These are phyloP conservation scores for Eucalyptus globulus DNA, from an alignment of 345 rosid genomes.

Conservation along the genomic window DNA sequence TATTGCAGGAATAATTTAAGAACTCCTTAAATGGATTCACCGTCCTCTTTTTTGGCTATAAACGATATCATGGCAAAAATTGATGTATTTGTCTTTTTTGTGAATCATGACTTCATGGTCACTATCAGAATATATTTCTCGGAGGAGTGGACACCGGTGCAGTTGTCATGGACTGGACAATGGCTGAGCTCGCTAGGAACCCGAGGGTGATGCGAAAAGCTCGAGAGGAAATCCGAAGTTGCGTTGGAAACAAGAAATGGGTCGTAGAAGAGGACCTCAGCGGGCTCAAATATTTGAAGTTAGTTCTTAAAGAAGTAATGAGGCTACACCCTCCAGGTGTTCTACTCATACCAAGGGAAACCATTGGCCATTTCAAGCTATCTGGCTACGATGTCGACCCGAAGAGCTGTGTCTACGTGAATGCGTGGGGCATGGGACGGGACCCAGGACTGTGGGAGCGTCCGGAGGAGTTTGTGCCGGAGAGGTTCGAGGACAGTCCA, in stretches of 20 bases:
- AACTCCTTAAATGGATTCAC: neutral
- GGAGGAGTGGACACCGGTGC: slow-evolving; percentile 17
- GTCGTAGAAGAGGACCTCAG: neutral
- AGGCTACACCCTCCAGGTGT: neutral
- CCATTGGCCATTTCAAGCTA: neutral
- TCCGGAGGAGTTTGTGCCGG: neutral
- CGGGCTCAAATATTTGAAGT: neutral
- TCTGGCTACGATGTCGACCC: neutral
- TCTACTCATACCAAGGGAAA: neutral
- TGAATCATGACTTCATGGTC: neutral
- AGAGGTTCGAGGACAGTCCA: neutral
- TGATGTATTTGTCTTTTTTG: neutral
- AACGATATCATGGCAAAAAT: neutral
- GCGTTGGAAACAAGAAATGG: neutral
- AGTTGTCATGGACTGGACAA: slow-evolving; percentile 20
- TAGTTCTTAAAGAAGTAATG: neutral
- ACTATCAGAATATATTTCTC: slow-evolving; percentile 15
- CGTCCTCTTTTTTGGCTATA: neutral
- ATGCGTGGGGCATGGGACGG: neutral
- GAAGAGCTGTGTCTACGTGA: neutral
- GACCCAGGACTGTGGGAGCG: neutral
- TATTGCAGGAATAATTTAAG: neutral
- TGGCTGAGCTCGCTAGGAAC: slow-evolving; percentile 29
- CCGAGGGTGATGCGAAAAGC: slow-evolving; percentile 25
- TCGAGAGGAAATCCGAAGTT: neutral